Conservation (phyloP, 192 early-diverging fungal genomes). For the Irineochytrium annulatum region DNA sequence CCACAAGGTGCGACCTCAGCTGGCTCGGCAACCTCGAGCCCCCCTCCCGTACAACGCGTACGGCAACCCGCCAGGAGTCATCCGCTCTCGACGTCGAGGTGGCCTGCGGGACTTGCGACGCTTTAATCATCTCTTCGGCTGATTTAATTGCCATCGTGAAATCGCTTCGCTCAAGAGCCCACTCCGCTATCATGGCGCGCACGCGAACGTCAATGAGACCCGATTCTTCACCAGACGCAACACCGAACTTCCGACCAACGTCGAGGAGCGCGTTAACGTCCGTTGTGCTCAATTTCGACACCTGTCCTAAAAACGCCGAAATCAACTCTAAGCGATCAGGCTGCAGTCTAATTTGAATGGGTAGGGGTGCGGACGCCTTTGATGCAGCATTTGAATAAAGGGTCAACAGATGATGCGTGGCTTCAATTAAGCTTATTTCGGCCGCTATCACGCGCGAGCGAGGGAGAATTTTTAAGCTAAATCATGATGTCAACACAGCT, state of each 20-base stretch:
- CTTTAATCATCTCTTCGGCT: constrained; percentile 58
- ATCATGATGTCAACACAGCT: neutral
- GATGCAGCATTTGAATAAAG: constrained; percentile 40
- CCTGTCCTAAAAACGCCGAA: constrained; percentile 49
- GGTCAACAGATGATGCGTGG: constrained; percentile 57
- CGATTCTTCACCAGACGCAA: constrained; percentile 37
- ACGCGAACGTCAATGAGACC: constrained; percentile 47
- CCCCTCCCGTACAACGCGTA: constrained; percentile 10
- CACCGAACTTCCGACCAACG: constrained; percentile 49
- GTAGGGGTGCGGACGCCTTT: constrained; percentile 51
- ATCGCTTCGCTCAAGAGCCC: constrained; percentile 56
- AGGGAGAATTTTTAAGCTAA: constrained; percentile 60
- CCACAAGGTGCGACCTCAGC: constrained; percentile 4
- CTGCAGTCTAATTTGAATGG: constrained; percentile 66
- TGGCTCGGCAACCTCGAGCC: neutral
- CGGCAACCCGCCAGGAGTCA: constrained; percentile 24
- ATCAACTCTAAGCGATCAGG: constrained; percentile 59
- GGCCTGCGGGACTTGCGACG: constrained; percentile 9
- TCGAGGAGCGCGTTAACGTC: constrained; percentile 46
- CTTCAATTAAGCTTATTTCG: constrained; percentile 68
- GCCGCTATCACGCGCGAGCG: constrained; percentile 45
- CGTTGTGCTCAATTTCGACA: constrained; percentile 22
- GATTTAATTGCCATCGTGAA: constrained; percentile 47
- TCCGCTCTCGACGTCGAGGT: constrained; percentile 23
- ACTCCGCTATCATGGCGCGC: constrained; percentile 56